Conservation (phyloP, 1,139 yeast genomes). For the Magnusiomyces clavatus region DNA sequence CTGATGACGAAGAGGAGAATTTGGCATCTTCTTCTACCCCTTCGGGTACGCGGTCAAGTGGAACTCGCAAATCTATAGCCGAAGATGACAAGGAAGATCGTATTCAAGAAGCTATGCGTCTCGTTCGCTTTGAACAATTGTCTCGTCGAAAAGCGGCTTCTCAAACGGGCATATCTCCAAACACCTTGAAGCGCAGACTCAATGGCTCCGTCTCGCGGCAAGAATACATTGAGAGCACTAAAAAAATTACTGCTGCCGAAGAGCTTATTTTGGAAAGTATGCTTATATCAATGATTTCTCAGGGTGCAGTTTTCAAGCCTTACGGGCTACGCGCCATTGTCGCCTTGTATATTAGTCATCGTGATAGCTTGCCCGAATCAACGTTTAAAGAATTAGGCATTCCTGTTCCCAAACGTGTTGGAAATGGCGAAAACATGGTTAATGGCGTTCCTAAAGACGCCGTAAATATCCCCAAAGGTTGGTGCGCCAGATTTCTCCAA, state of each 20-base stretch:
- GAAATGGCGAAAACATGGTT: no score
- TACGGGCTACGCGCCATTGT: slow-evolving; percentile 12
- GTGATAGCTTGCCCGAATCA: slow-evolving; percentile 1
- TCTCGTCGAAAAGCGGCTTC: slow-evolving; percentile 15
- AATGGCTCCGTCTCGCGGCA: slow-evolving; percentile 15
- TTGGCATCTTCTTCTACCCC: no score
- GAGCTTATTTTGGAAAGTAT: slow-evolving; percentile 14
- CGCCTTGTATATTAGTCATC: slow-evolving; percentile 10
- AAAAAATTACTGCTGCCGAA: slow-evolving; percentile 14
- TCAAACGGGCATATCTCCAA: slow-evolving; percentile 14
- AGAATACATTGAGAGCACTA: slow-evolving; percentile 14
- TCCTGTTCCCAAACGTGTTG: no score
- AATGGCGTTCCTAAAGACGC: no score
- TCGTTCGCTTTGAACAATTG: slow-evolving; percentile 13
- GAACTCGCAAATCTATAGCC: neutral
- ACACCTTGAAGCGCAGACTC: slow-evolving; percentile 15
- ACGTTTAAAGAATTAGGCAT: no score
- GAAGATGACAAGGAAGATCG: slow-evolving; percentile 11
- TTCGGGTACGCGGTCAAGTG: no score
- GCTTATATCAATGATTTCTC: slow-evolving; percentile 14
- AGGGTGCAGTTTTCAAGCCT: slow-evolving; percentile 15
- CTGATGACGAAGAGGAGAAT: no score
- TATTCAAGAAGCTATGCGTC: slow-evolving; percentile 15
- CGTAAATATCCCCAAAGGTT: slow-evolving; percentile 13
- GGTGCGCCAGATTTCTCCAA: slow-evolving; percentile 15